Conservation (phyloP, 1,284 basidiomycete genomes). For the Schizophyllum commune region DNA sequence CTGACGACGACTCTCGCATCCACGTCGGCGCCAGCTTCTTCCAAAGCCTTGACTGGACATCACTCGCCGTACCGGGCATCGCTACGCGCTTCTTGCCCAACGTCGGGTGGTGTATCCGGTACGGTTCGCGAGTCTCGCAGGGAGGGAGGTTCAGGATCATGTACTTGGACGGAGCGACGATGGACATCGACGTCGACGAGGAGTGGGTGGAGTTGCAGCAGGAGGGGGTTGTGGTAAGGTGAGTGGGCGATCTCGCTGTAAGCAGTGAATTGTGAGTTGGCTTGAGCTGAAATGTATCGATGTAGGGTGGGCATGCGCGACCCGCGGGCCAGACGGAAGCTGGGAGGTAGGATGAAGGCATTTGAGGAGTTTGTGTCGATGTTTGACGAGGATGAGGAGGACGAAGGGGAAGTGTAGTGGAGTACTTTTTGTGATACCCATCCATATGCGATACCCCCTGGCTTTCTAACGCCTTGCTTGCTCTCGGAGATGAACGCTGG, state of each 20-base stretch:
- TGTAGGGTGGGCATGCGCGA: constrained; percentile 28
- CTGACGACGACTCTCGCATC: neutral
- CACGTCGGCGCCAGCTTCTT: neutral
- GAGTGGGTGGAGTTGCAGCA: constrained; percentile 29
- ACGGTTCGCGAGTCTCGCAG: constrained; percentile 25
- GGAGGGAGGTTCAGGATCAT: constrained; percentile 35
- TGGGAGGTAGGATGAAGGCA: constrained; percentile 34
- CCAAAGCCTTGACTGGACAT: constrained; percentile 9
- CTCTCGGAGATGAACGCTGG: no score
- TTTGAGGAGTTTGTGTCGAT: constrained; percentile 34
- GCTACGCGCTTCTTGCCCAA: constrained; percentile 28
- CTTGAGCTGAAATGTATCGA: neutral
- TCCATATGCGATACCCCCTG: neutral
- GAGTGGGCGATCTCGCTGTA: constrained; percentile 5
- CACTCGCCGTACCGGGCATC: neutral
- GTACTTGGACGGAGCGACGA: constrained; percentile 35
- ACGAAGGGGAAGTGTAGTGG: neutral
- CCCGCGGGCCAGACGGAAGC: constrained; percentile 21
- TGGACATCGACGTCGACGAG: constrained; percentile 36
- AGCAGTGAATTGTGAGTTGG: neutral
- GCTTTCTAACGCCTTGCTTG: no score
- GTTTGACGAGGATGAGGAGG: constrained; percentile 25
- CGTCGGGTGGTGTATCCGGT: constrained; percentile 38
- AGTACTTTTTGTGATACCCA: neutral
- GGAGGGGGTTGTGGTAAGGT: constrained; percentile 23